Base-by-base conservation (phyloP, 306 rosid species). In the Astragalus glycyphyllos region DNA sequence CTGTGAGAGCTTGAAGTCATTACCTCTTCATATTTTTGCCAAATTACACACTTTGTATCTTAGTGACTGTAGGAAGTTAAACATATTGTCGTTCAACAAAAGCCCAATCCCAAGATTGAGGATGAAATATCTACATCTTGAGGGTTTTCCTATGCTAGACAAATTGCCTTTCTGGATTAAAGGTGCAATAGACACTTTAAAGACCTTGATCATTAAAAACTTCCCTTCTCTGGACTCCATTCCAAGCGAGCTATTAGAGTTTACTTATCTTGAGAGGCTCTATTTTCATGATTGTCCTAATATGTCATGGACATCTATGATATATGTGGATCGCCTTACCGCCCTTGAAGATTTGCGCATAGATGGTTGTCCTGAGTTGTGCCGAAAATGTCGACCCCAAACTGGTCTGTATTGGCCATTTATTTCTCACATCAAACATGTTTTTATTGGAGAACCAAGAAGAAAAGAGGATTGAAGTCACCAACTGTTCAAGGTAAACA, bases 401-500 rank as follows among this genome's bases (percentile, higher is more conserved):
- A 7, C 10, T 6, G 60, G 16, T 34, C 58, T 29, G 14, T 65
- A 47, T 2, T 47, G 71, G 58, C 49, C n/a, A 13, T n/a, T 40
- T 14, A 46, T 65, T 46, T 7, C 57, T 65, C 71, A 47, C 35
- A 17, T 65, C 29, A 65, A 65, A 37, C 29, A 8, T 3, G 7
- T 58, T 13, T 58, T 34, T 29, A 58, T 58, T 14, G 65, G 45
- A 35, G 46, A 58, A n/a, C 23, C 81, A 58, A 58, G 4, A n/a
- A n/a, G 8, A 34, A 7, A 34, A 45, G 46, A 34, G 20, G 7
- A 58, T 9, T 34, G 2, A n/a, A n/a, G 17, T 7, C 41, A n/a
- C 32, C 44, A 26, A 4, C 0, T 8, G 7, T 10, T 26, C 14
- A 54, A 54, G 59, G 61, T 56, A 54, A 31, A 7, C 17, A 31